Percentiles rank a stretch among this genome's conserved stretches.
These are phyloP conservation scores for Termitomyces sp. DNA, from an alignment of 768 basidiomycete species.

Conservation along the genomic window DNA sequence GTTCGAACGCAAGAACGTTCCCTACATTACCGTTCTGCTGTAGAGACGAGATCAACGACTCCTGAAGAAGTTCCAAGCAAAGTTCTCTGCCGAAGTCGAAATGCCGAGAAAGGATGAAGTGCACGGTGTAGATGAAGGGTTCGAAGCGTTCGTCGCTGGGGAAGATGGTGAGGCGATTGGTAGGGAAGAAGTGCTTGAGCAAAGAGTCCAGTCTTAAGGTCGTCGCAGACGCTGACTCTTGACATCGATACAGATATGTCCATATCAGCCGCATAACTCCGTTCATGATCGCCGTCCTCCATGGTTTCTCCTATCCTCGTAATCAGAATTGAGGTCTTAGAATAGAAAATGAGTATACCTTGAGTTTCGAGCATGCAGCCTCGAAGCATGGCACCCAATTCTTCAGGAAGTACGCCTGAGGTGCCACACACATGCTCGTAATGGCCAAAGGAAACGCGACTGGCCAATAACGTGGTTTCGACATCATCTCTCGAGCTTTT, in stretches of 20 bases:
- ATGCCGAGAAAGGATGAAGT: slow-evolving; percentile 81
- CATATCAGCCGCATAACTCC: slow-evolving; percentile 82
- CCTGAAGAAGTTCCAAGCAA: slow-evolving; percentile 78
- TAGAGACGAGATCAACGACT: slow-evolving; percentile 45
- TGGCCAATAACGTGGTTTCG: slow-evolving; percentile 88
- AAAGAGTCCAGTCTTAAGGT: slow-evolving; percentile 75
- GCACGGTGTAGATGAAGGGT: slow-evolving; percentile 72
- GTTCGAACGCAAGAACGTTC: slow-evolving; percentile 60
- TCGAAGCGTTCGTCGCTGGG: slow-evolving; percentile 77
- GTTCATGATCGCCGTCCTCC: slow-evolving; percentile 72
- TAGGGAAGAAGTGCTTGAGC: slow-evolving; percentile 77
- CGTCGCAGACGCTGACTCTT: slow-evolving; percentile 80
- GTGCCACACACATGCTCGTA: slow-evolving; percentile 83
- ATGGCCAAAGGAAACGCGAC: slow-evolving; percentile 84
- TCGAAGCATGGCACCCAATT: slow-evolving; percentile 81
- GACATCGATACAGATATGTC: slow-evolving; percentile 95
- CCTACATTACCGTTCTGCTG: slow-evolving; percentile 42
- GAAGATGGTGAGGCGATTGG: slow-evolving; percentile 56
- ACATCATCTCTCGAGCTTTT: slow-evolving; percentile 80
- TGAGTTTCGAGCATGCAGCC: slow-evolving; percentile 69
- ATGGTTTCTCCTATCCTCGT: slow-evolving; percentile 67
- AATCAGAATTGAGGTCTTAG: slow-evolving; percentile 4
- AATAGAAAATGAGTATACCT: slow-evolving; percentile 45
- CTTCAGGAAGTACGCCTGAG: slow-evolving; percentile 79
- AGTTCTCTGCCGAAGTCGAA: slow-evolving; percentile 84